Conservation (phyloP, 2,329 filamentous ascomycete species). For the Curvularia sp. region DNA sequence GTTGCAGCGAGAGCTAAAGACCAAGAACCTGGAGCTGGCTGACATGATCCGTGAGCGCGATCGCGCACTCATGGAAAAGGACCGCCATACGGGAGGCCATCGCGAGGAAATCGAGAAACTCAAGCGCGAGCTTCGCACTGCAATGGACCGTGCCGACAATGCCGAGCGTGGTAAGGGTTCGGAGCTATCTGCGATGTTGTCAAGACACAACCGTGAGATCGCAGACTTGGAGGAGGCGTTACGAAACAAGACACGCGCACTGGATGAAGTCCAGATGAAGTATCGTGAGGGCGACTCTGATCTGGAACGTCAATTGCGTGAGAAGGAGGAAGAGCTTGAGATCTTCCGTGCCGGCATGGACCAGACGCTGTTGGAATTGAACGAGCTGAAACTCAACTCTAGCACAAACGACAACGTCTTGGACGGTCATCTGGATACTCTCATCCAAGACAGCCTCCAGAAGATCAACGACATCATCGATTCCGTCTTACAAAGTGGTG, state of each 20-base stretch:
- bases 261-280: constrained; percentile 83
- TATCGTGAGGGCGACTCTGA: constrained; percentile 83
- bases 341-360: constrained; percentile 99
- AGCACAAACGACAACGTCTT: constrained; percentile 77
- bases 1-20: constrained; percentile 96
- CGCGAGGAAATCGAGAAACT: constrained; percentile 95
- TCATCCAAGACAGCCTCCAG: constrained; percentile 83
- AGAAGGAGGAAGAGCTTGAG: constrained; percentile 97
- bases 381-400: constrained; percentile 73
- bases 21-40: constrained; percentile 97
- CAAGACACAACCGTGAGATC: constrained; percentile 97
- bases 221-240: constrained; percentile 94
- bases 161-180: constrained; percentile 91
- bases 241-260: constrained; percentile 80
- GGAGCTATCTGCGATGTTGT: constrained; percentile 90
- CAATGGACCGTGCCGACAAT: constrained; percentile 89
- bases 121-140: constrained; percentile 90
- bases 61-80: constrained; percentile 89
- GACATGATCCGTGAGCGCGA: constrained; percentile 99
- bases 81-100: constrained; percentile 82
- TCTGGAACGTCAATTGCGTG: constrained; percentile 81
- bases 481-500: constrained; percentile 90
- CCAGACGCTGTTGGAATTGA: constrained; percentile 89
- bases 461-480: constrained; percentile 99
- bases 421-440: constrained; percentile 88